Percentiles rank a stretch among this genome's conserved stretches.
phyloP scores from a whole-genome alignment of 2,329 filamentous ascomycete species.

The Phoma sp. region DNA sequence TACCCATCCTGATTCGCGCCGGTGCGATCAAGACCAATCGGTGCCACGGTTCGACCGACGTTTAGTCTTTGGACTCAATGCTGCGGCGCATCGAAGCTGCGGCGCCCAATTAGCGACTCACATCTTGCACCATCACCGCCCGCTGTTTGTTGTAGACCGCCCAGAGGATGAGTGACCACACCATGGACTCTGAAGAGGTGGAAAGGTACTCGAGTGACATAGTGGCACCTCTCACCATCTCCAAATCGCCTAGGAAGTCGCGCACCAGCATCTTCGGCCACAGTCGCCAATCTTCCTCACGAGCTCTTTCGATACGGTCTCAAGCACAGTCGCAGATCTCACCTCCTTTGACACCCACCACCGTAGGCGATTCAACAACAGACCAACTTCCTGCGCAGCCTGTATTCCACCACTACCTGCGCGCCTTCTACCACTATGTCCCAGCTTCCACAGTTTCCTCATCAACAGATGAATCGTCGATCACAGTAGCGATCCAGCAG shows the following conservation, averaged over 20 bases:
- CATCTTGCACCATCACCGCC: conserved; percentile 9
- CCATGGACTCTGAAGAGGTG: conserved; percentile 33
- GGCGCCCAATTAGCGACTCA: conserved; percentile 37
- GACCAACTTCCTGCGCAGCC: conserved; percentile 59
- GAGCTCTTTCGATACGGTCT: conserved; percentile 38
- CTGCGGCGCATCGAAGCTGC: conserved; percentile 27
- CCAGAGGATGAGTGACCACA: conserved; percentile 38
- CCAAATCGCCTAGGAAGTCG: conserved; percentile 43
- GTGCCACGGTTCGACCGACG: conserved; percentile 15
- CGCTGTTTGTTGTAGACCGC: conserved; percentile 6
- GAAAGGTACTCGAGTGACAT: conserved; percentile 45
- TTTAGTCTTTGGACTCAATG: conserved; percentile 36
- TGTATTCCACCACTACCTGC: conserved; percentile 91
- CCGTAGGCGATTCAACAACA: conserved; percentile 64
- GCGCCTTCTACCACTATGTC: conserved; percentile 92
- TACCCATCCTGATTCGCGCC: neutral
- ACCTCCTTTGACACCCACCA: conserved; percentile 76
- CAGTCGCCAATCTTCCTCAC: conserved; percentile 43
- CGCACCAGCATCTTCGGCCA: conserved; percentile 30
- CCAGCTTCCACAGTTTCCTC: conserved; percentile 79
- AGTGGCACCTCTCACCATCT: conserved; percentile 47
- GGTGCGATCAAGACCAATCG: conserved; percentile 1
- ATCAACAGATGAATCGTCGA: conserved; percentile 67
- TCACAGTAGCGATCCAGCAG: conserved; percentile 86
- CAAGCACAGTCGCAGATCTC: conserved; percentile 67